phyloP scores from a whole-genome alignment of 495 filamentous ascomycete genomes.

The Penicillium daleae region DNA sequence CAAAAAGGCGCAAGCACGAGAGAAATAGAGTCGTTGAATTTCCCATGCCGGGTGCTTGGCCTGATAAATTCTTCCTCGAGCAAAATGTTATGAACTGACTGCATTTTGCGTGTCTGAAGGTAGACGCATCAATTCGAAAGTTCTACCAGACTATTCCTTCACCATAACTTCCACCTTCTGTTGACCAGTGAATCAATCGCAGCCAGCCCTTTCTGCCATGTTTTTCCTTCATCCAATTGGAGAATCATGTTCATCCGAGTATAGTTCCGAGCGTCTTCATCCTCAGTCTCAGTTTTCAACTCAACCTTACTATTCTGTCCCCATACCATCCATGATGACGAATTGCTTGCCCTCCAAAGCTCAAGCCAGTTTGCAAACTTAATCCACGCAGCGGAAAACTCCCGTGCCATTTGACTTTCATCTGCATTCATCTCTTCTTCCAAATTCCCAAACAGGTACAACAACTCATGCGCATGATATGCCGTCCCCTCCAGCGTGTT shows the following conservation, averaged over 20 bases:
- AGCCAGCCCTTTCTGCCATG: slow-evolving; percentile 29
- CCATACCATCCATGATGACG: slow-evolving; percentile 36
- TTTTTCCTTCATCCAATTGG: slow-evolving; percentile 23
- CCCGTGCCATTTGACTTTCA: slow-evolving; percentile 26
- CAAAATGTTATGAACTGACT: not conserved
- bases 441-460: slow-evolving; percentile 37
- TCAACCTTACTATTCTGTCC: slow-evolving; percentile 19
- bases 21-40: not conserved
- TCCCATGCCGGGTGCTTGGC: not conserved
- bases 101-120: too few relatives aligned
- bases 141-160: not conserved
- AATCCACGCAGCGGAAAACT: slow-evolving; percentile 36
- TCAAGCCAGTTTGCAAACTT: slow-evolving; percentile 28
- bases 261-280: slow-evolving; percentile 29
- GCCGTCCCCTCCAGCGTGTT: slow-evolving; percentile 35
- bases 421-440: slow-evolving; percentile 26
- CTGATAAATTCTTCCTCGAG: not conserved
- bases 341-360: slow-evolving; percentile 20
- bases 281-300: slow-evolving; percentile 29
- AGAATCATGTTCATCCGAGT: slow-evolving; percentile 29
- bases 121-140: not conserved
- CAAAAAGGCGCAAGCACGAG: not conserved
- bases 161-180: slow-evolving; percentile 24
- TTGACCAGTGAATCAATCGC: slow-evolving; percentile 35
- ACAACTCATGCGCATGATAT: slow-evolving; percentile 39